These are phyloP conservation scores for Pyrrhoderma lamaoense DNA, from an alignment of 1,284 basidiomycete genomes.

Conservation along the genomic window DNA sequence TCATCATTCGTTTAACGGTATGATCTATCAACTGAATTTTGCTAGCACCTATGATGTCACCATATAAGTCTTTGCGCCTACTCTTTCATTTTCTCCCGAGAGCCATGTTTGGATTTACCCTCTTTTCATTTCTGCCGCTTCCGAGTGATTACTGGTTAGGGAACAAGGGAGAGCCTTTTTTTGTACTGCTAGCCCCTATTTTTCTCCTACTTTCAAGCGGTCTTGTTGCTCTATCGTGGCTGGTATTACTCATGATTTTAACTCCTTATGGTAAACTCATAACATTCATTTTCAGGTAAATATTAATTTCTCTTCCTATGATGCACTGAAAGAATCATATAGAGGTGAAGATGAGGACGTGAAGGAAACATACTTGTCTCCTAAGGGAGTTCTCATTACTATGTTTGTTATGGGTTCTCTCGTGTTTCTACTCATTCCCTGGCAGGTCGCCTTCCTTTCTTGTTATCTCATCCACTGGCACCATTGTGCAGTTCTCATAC, in stretches of 20 bases:
- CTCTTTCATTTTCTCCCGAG: constrained; percentile 37
- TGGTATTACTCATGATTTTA: constrained; percentile 37
- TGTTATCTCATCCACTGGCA: constrained; percentile 72
- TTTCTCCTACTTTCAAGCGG: constrained; percentile 52
- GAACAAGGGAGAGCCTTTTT: constrained; percentile 41
- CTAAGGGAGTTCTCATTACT: constrained; percentile 46
- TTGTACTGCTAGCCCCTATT: constrained; percentile 46
- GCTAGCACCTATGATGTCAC: constrained; percentile 38
- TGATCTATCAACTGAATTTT: constrained; percentile 14
- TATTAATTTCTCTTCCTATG: constrained; percentile 16
- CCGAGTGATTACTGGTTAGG: constrained; percentile 50
- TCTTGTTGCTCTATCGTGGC: constrained; percentile 54
- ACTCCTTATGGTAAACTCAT: constrained; percentile 35
- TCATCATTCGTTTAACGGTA: constrained; percentile 7
- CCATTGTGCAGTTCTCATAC: constrained; percentile 39
- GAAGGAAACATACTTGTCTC: constrained; percentile 32
- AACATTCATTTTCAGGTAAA: constrained; percentile 19
- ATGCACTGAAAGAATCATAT: not conserved
- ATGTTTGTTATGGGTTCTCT: constrained; percentile 55
- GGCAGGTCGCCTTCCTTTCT: constrained; percentile 85
- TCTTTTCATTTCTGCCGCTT: constrained; percentile 50
- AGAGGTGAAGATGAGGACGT: constrained; percentile 23
- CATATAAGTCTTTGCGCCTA: constrained; percentile 38
- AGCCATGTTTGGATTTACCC: constrained; percentile 37
- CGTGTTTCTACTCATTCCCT: constrained; percentile 73